These are phyloP conservation scores for Sclerotinia sclerotiorum DNA, from an alignment of 2,329 filamentous ascomycete species.

Conservation along the genomic window DNA sequence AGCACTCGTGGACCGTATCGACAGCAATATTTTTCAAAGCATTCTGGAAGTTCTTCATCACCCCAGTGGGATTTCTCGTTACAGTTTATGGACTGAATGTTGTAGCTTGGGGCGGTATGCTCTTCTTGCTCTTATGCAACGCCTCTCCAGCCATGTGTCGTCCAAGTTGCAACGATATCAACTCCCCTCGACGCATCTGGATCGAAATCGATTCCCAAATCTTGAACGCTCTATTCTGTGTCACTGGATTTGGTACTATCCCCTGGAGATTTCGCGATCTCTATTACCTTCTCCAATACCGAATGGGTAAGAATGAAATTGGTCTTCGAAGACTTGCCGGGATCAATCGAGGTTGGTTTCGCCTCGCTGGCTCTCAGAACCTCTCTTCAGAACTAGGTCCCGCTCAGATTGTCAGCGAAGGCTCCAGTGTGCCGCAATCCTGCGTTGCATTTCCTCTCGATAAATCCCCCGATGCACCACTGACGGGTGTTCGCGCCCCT, in stretches of 20 bases:
- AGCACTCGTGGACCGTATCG: slow-evolving; percentile 59
- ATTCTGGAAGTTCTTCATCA: slow-evolving; percentile 72
- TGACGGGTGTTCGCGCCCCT: slow-evolving; percentile 69
- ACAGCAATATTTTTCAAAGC: slow-evolving; percentile 57
- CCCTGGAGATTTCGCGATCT: slow-evolving; percentile 83
- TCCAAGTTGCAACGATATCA: slow-evolving; percentile 67
- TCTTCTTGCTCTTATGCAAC: slow-evolving; percentile 80
- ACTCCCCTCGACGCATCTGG: slow-evolving; percentile 78
- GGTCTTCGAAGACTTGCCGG: slow-evolving; percentile 69
- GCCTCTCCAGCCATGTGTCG: slow-evolving; percentile 72
- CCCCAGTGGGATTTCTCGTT: slow-evolving; percentile 73
- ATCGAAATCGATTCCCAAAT: slow-evolving; percentile 84
- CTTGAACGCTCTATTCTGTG: slow-evolving; percentile 79
- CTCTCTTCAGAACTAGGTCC: slow-evolving; percentile 56
- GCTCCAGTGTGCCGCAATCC: slow-evolving; percentile 43
- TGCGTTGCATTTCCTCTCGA: slow-evolving; percentile 62
- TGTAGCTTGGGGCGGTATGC: slow-evolving; percentile 87
- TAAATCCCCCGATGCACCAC: slow-evolving; percentile 63
- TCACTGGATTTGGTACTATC: slow-evolving; percentile 79
- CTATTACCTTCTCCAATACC: slow-evolving; percentile 68
- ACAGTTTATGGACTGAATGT: slow-evolving; percentile 80
- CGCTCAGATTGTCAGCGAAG: slow-evolving; percentile 48
- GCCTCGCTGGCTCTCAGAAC: slow-evolving; percentile 64
- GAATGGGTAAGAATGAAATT: slow-evolving; percentile 52
- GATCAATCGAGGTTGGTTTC: slow-evolving; percentile 74